phyloP scores from a whole-genome alignment of 177 flowering plant genomes.

The Vitis hybrid region DNA sequence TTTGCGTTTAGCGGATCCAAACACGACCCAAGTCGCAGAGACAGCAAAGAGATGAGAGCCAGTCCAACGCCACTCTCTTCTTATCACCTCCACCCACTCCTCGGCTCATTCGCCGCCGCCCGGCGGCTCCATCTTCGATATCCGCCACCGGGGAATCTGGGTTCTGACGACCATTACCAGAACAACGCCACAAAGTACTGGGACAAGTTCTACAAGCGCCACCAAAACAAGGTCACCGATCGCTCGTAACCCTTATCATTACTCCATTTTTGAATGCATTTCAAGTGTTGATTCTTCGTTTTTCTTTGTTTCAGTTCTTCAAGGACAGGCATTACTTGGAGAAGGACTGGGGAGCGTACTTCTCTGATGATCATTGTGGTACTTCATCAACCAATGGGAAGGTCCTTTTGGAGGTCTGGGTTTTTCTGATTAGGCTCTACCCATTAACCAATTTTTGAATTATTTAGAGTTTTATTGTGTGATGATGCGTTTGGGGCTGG shows the following conservation, averaged over 20 bases:
- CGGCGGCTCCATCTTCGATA: slow-evolving; percentile 6
- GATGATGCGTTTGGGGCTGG: no score
- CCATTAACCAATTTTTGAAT: background rate
- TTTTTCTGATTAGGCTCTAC: background rate
- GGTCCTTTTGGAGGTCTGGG: slow-evolving; percentile 43
- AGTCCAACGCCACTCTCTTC: slow-evolving; percentile 1
- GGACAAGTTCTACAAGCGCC: slow-evolving; percentile 46
- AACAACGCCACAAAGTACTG: slow-evolving; percentile 35
- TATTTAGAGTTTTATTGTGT: no score
- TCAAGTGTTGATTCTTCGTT: background rate
- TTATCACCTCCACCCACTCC: background rate
- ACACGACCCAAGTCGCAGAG: background rate
- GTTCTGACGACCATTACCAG: slow-evolving; percentile 11
- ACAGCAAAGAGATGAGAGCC: slow-evolving; percentile 14
- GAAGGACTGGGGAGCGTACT: slow-evolving; percentile 50
- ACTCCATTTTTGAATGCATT: background rate
- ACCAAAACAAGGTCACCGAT: slow-evolving; percentile 38
- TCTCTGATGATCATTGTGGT: slow-evolving; percentile 16
- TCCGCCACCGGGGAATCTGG: slow-evolving; percentile 4
- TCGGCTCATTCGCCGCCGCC: slow-evolving; percentile 8
- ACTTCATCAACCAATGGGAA: slow-evolving; percentile 17
- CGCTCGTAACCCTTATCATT: background rate
- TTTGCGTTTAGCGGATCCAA: background rate
- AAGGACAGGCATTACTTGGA: slow-evolving; percentile 59
- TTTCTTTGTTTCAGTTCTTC: slow-evolving; percentile 38